These are phyloP conservation scores for Puccinia hordei DNA, from an alignment of 1,284 basidiomycete species.

Conservation along the genomic window DNA sequence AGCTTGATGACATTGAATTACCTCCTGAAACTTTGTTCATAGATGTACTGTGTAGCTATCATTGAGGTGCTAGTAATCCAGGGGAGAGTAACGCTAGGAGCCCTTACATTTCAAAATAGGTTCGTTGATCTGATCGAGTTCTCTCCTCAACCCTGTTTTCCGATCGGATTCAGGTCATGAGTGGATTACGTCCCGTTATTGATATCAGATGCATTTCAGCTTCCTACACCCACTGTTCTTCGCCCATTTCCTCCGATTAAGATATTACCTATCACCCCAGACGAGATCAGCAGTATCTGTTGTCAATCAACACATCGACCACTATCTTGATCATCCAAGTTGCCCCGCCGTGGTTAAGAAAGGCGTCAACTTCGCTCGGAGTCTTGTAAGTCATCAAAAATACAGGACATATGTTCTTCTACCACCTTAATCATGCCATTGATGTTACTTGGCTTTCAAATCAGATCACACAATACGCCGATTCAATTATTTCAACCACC, in stretches of 20 bases:
- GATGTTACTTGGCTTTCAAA: background rate
- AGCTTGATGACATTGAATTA: slow-evolving; percentile 16
- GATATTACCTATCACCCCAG: slow-evolving; percentile 48
- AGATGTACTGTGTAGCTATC: slow-evolving; percentile 59
- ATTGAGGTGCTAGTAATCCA: slow-evolving; percentile 58
- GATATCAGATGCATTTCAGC: background rate
- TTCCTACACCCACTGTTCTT: slow-evolving; percentile 49
- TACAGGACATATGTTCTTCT: background rate
- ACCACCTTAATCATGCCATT: background rate
- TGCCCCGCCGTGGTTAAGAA: slow-evolving; percentile 40
- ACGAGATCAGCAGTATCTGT: slow-evolving; percentile 35
- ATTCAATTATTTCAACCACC: slow-evolving; percentile 42
- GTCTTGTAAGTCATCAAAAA: slow-evolving; percentile 6
- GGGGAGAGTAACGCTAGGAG: slow-evolving; percentile 58
- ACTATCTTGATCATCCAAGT: slow-evolving; percentile 49
- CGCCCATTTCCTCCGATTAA: slow-evolving; percentile 38
- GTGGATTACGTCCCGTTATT: background rate
- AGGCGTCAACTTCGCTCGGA: slow-evolving; percentile 31
- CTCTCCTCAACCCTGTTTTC: slow-evolving; percentile 1
- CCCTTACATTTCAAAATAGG: slow-evolving; percentile 57
- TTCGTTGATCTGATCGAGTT: slow-evolving; percentile 57
- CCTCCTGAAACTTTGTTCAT: background rate
- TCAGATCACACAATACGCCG: slow-evolving; percentile 48
- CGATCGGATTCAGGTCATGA: background rate
- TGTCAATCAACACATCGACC: slow-evolving; percentile 38